Evolutionary conservation across 148 eudicot species (phyloP).

Genomic region (Arbutus unedo): DNA sequence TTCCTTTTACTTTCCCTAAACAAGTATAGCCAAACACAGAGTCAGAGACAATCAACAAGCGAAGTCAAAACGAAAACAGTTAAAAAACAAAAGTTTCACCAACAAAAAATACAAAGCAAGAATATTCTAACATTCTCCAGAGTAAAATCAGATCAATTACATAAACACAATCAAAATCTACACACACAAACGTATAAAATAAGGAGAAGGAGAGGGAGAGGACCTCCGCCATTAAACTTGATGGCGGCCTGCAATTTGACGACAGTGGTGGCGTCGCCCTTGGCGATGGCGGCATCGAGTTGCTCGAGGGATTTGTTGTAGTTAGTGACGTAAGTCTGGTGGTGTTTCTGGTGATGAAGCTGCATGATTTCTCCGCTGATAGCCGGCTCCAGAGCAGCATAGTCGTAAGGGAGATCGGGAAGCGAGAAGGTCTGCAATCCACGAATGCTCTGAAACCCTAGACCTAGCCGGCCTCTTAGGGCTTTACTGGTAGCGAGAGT

Average conservation of each 20-base stretch:
- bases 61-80: background rate
- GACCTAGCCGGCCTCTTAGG: conserved; percentile 15
- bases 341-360: conserved; percentile 94
- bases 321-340: conserved; percentile 83
- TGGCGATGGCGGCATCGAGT: conserved; percentile 60
- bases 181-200: background rate
- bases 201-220: conserved; percentile 17
- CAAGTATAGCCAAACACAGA: background rate
- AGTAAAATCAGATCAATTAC: background rate
- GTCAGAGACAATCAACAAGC: background rate
- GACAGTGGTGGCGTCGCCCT: conserved; percentile 56
- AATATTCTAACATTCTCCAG: background rate
- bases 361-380: conserved; percentile 87
- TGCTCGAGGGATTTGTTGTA: conserved; percentile 90
- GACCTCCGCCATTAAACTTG: conserved; percentile 98
- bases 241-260: conserved; percentile 80
- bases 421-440: conserved; percentile 69
- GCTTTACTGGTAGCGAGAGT: conserved; percentile 26
- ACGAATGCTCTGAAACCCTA: conserved; percentile 42
- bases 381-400: conserved; percentile 80
- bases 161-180: background rate
- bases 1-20: background rate
- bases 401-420: conserved; percentile 88
- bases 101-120: no score
- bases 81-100: no score